Percentiles rank a stretch among this genome's conserved stretches.
Conservation (phyloP, 768 basidiomycete genomes). For the Amanita molliuscula region DNA sequence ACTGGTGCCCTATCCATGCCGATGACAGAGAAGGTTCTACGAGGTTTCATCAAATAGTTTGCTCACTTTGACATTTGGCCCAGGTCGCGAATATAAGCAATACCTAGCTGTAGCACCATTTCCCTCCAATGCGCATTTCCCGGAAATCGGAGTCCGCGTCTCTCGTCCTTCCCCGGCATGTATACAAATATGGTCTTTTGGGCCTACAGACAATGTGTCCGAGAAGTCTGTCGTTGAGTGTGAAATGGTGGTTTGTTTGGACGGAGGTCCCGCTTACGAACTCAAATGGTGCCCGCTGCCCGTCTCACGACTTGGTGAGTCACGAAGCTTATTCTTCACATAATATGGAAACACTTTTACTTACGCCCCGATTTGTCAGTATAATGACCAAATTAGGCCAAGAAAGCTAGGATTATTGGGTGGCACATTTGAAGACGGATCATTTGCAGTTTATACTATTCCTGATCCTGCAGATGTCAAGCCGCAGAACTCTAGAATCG, state of each 20-base stretch:
- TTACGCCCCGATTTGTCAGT: conserved; percentile 9
- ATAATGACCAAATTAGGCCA: conserved; percentile 14
- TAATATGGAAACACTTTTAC: neutral
- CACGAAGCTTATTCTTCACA: neutral
- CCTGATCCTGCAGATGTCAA: conserved; percentile 62
- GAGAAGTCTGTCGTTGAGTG: conserved; percentile 40
- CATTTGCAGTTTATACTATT: conserved; percentile 65
- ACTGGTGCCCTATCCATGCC: conserved; percentile 83
- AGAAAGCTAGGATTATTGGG: conserved; percentile 77
- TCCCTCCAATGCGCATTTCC: conserved; percentile 52
- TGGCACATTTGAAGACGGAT: conserved; percentile 83
- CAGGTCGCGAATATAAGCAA: conserved; percentile 51
- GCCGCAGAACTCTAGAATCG: conserved; percentile 15
- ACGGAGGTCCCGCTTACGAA: conserved; percentile 71
- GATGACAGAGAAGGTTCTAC: conserved; percentile 41
- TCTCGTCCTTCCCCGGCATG: conserved; percentile 48
- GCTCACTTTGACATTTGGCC: neutral
- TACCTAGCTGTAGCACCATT: conserved; percentile 81
- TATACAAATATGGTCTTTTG: conserved; percentile 80
- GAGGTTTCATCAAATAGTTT: neutral
- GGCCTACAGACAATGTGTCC: conserved; percentile 8
- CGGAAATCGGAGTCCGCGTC: conserved; percentile 53
- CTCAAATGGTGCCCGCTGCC: conserved; percentile 93
- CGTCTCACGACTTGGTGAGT: conserved; percentile 53
- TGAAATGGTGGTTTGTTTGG: conserved; percentile 78